Conservation (phyloP, 768 basidiomycete genomes). For the Calvatia gigantea region DNA sequence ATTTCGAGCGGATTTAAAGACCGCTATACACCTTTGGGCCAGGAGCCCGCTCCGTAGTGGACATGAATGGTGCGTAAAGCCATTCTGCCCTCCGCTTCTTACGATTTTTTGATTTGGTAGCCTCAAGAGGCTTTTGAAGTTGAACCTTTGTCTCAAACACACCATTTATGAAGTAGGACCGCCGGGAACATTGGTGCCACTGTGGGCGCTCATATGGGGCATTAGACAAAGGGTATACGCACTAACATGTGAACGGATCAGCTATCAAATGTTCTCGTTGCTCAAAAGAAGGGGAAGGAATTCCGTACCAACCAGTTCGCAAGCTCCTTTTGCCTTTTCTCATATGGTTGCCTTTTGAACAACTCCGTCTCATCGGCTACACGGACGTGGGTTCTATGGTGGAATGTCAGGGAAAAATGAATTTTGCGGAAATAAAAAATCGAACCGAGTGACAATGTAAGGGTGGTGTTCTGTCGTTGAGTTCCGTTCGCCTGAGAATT, state of each 20-base stretch:
- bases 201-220: constrained; percentile 3
- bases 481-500: constrained; percentile 14
- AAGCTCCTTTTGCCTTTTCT: constrained; percentile 21
- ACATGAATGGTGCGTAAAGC: constrained; percentile 31
- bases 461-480: constrained; percentile 26
- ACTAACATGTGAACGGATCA: not conserved
- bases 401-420: not conserved
- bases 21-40: constrained; percentile 27
- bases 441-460: constrained; percentile 32
- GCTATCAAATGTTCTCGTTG: constrained; percentile 5
- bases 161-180: constrained; percentile 22
- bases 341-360: constrained; percentile 27
- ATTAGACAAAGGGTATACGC: not conserved
- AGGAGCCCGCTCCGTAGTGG: constrained; percentile 16
- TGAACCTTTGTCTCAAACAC: constrained; percentile 28
- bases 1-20: not conserved
- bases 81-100: constrained; percentile 19
- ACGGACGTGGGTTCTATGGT: constrained; percentile 28
- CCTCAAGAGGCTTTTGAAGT: constrained; percentile 16
- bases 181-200: constrained; percentile 23
- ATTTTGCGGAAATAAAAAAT: not conserved
- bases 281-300: not conserved
- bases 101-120: not conserved
- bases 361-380: constrained; percentile 28
- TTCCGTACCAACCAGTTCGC: constrained; percentile 19